Conservation (phyloP, 1,284 basidiomycete genomes). For the Irpex sp. region DNA sequence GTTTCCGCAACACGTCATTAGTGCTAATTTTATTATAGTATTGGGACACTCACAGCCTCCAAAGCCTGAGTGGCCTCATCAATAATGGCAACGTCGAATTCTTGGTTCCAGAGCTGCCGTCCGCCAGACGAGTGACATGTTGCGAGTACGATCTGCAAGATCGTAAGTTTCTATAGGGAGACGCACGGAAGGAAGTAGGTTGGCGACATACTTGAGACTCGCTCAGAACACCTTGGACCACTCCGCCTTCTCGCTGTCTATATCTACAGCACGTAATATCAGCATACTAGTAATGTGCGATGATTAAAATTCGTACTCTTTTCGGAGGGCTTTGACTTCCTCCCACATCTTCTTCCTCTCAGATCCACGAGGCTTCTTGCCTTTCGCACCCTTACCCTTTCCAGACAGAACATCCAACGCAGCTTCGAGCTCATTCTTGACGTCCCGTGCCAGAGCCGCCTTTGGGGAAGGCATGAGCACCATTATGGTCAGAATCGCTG, state of each 20-base stretch:
- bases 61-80: slow-evolving; percentile 96
- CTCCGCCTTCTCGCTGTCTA: slow-evolving; percentile 81
- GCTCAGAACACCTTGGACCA: slow-evolving; percentile 76
- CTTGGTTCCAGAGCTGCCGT: slow-evolving; percentile 67
- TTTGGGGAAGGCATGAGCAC: slow-evolving; percentile 5
- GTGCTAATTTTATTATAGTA: background rate
- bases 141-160: slow-evolving; percentile 73
- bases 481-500: background rate
- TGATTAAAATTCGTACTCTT: slow-evolving; percentile 60
- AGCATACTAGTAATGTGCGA: background rate
- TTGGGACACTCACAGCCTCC: slow-evolving; percentile 66
- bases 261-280: slow-evolving; percentile 47
- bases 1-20: no score
- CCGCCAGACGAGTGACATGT: slow-evolving; percentile 93
- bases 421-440: slow-evolving; percentile 79
- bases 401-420: slow-evolving; percentile 67
- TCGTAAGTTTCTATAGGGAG: background rate
- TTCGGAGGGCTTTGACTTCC: slow-evolving; percentile 85
- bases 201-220: slow-evolving; percentile 61
- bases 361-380: slow-evolving; percentile 64
- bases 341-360: slow-evolving; percentile 91
- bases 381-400: slow-evolving; percentile 76
- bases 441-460: slow-evolving; percentile 79
- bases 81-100: slow-evolving; percentile 91
- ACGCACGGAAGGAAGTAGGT: background rate